Percentiles rank a stretch among this genome's conserved stretches.
These are phyloP conservation scores for Paramyrothecium roridum DNA, from an alignment of 2,329 filamentous ascomycete species.

Conservation along the genomic window DNA sequence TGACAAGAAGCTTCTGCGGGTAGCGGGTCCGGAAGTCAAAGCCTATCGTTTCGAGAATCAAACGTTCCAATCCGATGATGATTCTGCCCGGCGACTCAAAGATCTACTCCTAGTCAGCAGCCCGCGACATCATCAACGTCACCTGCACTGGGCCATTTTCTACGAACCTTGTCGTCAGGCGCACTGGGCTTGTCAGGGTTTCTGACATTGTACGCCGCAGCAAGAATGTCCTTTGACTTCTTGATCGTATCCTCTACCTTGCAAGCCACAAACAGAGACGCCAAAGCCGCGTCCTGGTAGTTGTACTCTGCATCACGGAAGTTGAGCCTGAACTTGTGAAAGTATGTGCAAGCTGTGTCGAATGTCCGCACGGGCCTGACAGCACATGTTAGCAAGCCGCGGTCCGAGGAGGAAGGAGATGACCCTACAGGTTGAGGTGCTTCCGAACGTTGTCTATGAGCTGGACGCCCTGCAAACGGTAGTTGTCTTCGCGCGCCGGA, in stretches of 20 bases:
- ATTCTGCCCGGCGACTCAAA: conserved; percentile 78
- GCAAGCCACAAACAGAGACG: conserved; percentile 87
- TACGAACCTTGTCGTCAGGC: conserved; percentile 74
- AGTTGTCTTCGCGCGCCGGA: conserved; percentile 73
- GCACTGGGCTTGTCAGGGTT: conserved; percentile 63
- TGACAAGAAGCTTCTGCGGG: conserved; percentile 80
- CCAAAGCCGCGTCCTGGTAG: conserved; percentile 80
- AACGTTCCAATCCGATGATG: conserved; percentile 84
- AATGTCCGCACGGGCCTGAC: conserved; percentile 82
- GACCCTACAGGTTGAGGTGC: conserved; percentile 73
- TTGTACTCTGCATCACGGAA: conserved; percentile 86
- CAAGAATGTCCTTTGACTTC: conserved; percentile 90
- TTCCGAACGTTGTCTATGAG: conserved; percentile 85
- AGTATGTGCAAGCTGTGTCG: conserved; percentile 87
- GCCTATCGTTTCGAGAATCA: conserved; percentile 87
- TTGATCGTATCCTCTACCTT: conserved; percentile 98
- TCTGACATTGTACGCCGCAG: conserved; percentile 85
- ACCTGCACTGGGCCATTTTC: neutral
- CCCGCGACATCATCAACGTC: neutral
- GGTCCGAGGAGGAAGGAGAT: neutral
- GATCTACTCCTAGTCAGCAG: conserved; percentile 43
- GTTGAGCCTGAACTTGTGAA: conserved; percentile 86
- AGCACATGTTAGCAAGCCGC: neutral
- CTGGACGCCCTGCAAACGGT: conserved; percentile 80
- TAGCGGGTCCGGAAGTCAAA: conserved; percentile 93